phyloP scores from a whole-genome alignment of 2,329 filamentous ascomycete genomes.

The Talaromyces verruculosus region DNA sequence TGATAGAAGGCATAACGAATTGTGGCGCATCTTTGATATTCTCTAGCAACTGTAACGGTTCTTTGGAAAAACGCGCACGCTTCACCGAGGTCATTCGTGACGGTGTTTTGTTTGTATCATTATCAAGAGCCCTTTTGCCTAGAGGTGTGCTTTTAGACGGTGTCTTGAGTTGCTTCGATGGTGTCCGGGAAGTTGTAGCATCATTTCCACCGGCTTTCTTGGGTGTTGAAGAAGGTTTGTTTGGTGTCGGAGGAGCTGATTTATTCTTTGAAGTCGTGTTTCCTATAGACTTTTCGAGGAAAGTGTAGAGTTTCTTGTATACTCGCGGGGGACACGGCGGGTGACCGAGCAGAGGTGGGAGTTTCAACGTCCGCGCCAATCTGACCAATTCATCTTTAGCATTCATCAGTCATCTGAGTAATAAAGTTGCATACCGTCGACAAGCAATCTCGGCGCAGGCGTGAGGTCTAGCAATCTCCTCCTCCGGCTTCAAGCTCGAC shows the following conservation, averaged over 20 bases:
- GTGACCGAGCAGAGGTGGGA: constrained; percentile 72
- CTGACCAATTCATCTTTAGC: constrained; percentile 44
- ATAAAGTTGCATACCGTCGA: constrained; percentile 60
- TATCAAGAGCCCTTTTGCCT: constrained; percentile 29
- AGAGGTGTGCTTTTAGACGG: constrained; percentile 35
- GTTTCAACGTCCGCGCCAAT: constrained; percentile 71
- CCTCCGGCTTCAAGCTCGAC: constrained; percentile 74
- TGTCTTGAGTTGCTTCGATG: constrained; percentile 25
- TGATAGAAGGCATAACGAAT: constrained; percentile 70
- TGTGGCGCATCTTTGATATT: constrained; percentile 49
- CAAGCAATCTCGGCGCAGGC: constrained; percentile 88
- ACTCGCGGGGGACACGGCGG: constrained; percentile 76
- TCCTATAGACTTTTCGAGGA: constrained; percentile 70
- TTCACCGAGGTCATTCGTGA: constrained; percentile 34
- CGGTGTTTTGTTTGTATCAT: constrained; percentile 42
- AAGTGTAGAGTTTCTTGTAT: constrained; percentile 80
- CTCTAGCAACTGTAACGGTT: constrained; percentile 26
- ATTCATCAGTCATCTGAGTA: not conserved
- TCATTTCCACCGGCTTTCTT: constrained; percentile 4
- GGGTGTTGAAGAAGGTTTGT: constrained; percentile 13
- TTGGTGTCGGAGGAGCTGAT: constrained; percentile 23
- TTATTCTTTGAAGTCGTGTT: constrained; percentile 24
- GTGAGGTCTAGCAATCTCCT: constrained; percentile 82
- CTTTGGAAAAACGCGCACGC: constrained; percentile 25
- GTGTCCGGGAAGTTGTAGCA: constrained; percentile 14